Conservation (phyloP, 2,329 filamentous ascomycete species). For the Fusarium scirpi region DNA sequence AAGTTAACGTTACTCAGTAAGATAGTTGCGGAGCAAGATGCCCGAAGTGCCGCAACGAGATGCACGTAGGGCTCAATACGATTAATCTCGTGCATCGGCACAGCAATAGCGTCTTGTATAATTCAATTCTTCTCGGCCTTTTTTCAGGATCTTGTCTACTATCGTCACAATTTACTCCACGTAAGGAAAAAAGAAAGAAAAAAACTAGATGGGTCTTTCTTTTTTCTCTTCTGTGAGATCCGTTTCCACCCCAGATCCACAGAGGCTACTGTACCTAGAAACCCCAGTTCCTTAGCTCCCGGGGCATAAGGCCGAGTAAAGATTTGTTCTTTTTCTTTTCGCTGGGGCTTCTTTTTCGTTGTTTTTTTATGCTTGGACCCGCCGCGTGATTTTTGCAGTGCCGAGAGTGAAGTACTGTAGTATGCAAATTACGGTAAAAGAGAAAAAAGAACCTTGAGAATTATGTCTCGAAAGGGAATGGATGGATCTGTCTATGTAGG, state of each 20-base stretch:
- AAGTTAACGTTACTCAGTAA: neutral
- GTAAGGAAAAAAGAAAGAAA: neutral
- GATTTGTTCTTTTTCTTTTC: constrained; percentile 30
- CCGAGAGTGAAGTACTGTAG: neutral
- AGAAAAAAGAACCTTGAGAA: neutral
- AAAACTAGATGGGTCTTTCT: neutral
- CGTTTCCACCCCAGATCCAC: constrained; percentile 41
- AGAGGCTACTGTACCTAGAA: neutral
- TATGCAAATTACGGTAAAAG: neutral
- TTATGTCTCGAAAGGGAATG: neutral
- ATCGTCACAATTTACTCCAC: neutral
- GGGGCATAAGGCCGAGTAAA: constrained; percentile 30
- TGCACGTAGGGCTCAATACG: constrained; percentile 17
- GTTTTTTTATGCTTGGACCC: constrained; percentile 7
- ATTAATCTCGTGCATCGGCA: constrained; percentile 13
- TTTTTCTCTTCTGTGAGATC: neutral
- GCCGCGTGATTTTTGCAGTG: neutral
- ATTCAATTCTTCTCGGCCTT: constrained; percentile 2
- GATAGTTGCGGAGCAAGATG: constrained; percentile 8
- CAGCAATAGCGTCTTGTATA: constrained; percentile 5
- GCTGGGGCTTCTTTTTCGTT: constrained; percentile 18
- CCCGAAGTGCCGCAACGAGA: constrained; percentile 7
- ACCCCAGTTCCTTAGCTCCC: constrained; percentile 26
- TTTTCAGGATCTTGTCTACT: constrained; percentile 21
- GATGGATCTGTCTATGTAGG: constrained; percentile 7